A percentile compares a stretch with the other conserved stretches of the same genome.
These are phyloP conservation scores for Dactylellina sp. DNA, from an alignment of 2,329 filamentous ascomycete genomes.

Conservation along the genomic window DNA sequence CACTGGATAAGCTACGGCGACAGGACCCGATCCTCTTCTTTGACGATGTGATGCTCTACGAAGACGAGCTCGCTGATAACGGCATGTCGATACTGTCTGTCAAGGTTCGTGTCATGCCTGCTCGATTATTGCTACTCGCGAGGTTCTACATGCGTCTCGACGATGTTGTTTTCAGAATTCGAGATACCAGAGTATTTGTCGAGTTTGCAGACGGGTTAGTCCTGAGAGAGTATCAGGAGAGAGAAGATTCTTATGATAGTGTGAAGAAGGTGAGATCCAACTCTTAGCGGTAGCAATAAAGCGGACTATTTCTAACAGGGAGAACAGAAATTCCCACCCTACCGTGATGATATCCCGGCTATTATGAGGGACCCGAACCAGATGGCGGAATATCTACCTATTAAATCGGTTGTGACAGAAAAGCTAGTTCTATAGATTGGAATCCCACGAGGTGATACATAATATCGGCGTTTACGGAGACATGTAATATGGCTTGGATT, in stretches of 20 bases:
- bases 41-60: constrained; percentile 94
- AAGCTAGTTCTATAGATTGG: constrained; percentile 62
- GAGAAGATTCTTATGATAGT: constrained; percentile 82
- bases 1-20: constrained; percentile 84
- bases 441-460: background rate
- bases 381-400: constrained; percentile 75
- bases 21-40: constrained; percentile 96
- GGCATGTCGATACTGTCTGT: constrained; percentile 89
- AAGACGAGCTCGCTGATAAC: constrained; percentile 98
- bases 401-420: constrained; percentile 77
- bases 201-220: constrained; percentile 85
- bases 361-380: constrained; percentile 83
- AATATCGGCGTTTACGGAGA: constrained; percentile 22
- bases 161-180: constrained; percentile 84
- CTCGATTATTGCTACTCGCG: constrained; percentile 83
- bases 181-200: constrained; percentile 91
- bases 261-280: constrained; percentile 74
- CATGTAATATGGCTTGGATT: constrained; percentile 8
- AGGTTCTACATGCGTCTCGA: constrained; percentile 94
- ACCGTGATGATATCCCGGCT: constrained; percentile 79
- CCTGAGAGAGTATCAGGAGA: constrained; percentile 88
- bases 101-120: constrained; percentile 93
- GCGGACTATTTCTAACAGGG: constrained; percentile 14
- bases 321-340: constrained; percentile 67
- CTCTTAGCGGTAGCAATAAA: background rate